A percentile compares a stretch with the other conserved stretches of the same genome.
phyloP scores from a whole-genome alignment of 768 basidiomycete species.

The Boletus tomentosulus region DNA sequence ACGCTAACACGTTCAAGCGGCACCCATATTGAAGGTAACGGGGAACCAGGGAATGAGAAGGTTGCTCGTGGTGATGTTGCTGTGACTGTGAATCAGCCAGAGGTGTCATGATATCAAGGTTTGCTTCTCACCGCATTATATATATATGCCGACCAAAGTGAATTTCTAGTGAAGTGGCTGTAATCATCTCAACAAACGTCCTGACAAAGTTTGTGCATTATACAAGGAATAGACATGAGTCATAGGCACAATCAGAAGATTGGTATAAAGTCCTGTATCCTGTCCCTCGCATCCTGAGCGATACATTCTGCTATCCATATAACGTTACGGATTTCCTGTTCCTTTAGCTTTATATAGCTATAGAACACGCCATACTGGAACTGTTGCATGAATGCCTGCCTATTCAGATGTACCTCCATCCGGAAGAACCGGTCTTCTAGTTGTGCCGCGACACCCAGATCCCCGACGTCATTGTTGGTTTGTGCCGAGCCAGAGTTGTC shows the following conservation, averaged over 20 bases:
- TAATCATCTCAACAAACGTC: background rate
- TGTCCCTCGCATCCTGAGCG: slow-evolving; percentile 91
- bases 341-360: slow-evolving; percentile 87
- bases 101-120: slow-evolving; percentile 3
- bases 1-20: background rate
- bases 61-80: background rate
- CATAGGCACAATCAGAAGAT: slow-evolving; percentile 55
- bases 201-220: slow-evolving; percentile 1
- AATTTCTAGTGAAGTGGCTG: background rate
- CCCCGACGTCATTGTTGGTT: slow-evolving; percentile 35
- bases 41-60: slow-evolving; percentile 8
- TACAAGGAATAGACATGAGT: slow-evolving; percentile 3
- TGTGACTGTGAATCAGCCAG: background rate
- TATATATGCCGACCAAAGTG: background rate
- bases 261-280: slow-evolving; percentile 93
- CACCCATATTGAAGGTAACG: slow-evolving; percentile 3
- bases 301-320: slow-evolving; percentile 99
- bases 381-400: slow-evolving; percentile 91
- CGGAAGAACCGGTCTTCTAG: slow-evolving; percentile 95
- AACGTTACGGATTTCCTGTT: slow-evolving; percentile 84
- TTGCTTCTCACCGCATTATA: background rate
- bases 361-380: slow-evolving; percentile 95
- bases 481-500: slow-evolving; percentile 43
- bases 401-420: slow-evolving; percentile 91
- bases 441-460: slow-evolving; percentile 53